Evolutionary conservation across 2,329 filamentous ascomycete genomes (phyloP), one percentile per base, ranked within the genome.

Genomic region (Coleophoma cylindrospora): DNA sequence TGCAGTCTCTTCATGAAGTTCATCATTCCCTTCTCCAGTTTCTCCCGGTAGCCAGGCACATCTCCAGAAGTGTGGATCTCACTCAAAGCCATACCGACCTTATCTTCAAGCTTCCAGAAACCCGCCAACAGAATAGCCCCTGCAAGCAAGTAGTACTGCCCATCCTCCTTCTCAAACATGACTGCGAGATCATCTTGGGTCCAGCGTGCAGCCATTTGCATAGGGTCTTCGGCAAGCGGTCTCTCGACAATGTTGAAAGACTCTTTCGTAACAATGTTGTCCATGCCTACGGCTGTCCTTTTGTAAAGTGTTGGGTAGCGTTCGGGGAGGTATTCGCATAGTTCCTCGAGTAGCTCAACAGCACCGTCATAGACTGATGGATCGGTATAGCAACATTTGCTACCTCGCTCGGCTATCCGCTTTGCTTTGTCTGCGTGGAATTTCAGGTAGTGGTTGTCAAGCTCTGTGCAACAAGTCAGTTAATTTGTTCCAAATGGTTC

Each of bases 31-130:
- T 81, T 84, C 63, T 91, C 83, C 11, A 92, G 72, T 62, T 89
- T 89, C 57, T 81, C 73, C 52, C 76, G 76, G 71, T 77, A 91
- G 43, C 84, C 82, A 0, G 88, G 87, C 0, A 95, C 90, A 55
- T 87, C 75, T 43, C 86, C 89, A 0, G 79, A 83, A 0, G 84
- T 89, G 68, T 95, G 89, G 58, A 95, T 91, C 50, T 91, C 83
- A 0, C 81, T 83, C 7, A 95, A 71, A 1, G 78, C 74, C 88
- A 94, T 91, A 21, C 86, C 86, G 61, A 85, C 81, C 68, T 95
- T 95, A 64, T 95, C 89, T 50, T 81, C 74, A 1, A 95, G 73
- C 3, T 87, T 79, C 89, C 89, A 95, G 74, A 95, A 95, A 0
- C 89, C 89, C 0, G 89, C 79, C 0, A 95, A 75, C 3, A 94